Conservation (phyloP, 257 asterid species). For the Striga asiatica region DNA sequence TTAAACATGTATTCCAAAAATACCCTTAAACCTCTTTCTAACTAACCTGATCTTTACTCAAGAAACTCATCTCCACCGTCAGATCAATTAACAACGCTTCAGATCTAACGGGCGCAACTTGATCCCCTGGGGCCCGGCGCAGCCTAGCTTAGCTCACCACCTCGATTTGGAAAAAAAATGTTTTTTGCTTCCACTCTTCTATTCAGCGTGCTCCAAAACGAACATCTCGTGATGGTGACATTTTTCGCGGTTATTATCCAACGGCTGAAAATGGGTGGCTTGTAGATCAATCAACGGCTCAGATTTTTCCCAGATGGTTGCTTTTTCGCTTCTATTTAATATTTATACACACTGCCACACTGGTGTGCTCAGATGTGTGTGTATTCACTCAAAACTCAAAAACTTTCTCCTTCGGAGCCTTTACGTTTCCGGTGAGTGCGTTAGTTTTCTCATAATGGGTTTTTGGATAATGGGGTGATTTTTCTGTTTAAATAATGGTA, state of each 20-base stretch:
- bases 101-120: slow-evolving; percentile 18
- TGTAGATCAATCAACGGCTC: slow-evolving; percentile 6
- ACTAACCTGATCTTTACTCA: slow-evolving; percentile 20
- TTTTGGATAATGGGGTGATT: no score
- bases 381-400: neutral
- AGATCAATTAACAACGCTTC: slow-evolving; percentile 17
- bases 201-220: slow-evolving; percentile 13
- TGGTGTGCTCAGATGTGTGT: neutral
- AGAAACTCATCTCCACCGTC: slow-evolving; percentile 14
- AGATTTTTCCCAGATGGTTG: slow-evolving; percentile 3
- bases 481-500: no score
- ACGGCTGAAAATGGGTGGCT: slow-evolving; percentile 7
- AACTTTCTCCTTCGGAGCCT: neutral
- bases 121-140: slow-evolving; percentile 18
- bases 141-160: slow-evolving; percentile 22
- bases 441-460: neutral
- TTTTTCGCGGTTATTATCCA: neutral
- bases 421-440: slow-evolving; percentile 10
- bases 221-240: slow-evolving; percentile 43
- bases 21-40: no score
- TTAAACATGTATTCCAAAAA: neutral
- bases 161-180: neutral
- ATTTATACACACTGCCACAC: neutral
- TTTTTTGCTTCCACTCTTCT: slow-evolving; percentile 15
- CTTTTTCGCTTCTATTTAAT: slow-evolving; percentile 16